phyloP scores from a whole-genome alignment of 2,329 filamentous ascomycete species.

The Ascochyta clinopodiicola region DNA sequence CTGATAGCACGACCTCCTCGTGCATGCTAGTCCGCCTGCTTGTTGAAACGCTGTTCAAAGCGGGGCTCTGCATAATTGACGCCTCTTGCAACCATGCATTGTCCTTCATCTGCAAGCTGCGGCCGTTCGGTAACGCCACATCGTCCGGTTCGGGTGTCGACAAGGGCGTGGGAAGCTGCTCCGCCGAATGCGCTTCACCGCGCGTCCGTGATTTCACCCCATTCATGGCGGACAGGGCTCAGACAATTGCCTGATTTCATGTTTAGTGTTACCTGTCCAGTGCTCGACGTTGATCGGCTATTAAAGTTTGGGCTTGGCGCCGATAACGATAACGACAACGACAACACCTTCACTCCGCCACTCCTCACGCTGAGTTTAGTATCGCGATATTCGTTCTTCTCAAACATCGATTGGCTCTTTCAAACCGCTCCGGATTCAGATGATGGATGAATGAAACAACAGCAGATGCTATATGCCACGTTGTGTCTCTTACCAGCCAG shows the following conservation, averaged over 20 bases:
- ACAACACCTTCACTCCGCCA: too few relatives aligned
- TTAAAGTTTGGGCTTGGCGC: slow-evolving; percentile 12
- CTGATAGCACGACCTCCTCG: slow-evolving; percentile 43
- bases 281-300: slow-evolving; percentile 1
- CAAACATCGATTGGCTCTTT: too few relatives aligned
- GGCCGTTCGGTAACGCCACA: slow-evolving; percentile 22
- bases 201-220: slow-evolving; percentile 30
- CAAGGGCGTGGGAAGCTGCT: slow-evolving; percentile 40
- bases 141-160: slow-evolving; percentile 36
- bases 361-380: too few relatives aligned
- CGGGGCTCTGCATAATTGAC: slow-evolving; percentile 18
- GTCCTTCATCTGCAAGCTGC: slow-evolving; percentile 17
- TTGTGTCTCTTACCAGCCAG: too few relatives aligned
- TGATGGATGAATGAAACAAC: too few relatives aligned
- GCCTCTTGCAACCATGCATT: slow-evolving; percentile 18
- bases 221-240: slow-evolving; percentile 37
- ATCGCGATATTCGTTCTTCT: too few relatives aligned
- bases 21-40: slow-evolving; percentile 31
- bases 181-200: slow-evolving; percentile 24
- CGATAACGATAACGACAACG: background rate
- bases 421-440: too few relatives aligned
- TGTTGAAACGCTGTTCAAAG: slow-evolving; percentile 20
- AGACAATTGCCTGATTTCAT: slow-evolving; percentile 23
- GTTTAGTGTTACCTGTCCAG: slow-evolving; percentile 10
- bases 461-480: too few relatives aligned